Percentiles rank a stretch among this genome's conserved stretches.
These are phyloP conservation scores for Pseudogymnoascus sp. DNA, from an alignment of 2,329 filamentous ascomycete genomes.

Conservation along the genomic window DNA sequence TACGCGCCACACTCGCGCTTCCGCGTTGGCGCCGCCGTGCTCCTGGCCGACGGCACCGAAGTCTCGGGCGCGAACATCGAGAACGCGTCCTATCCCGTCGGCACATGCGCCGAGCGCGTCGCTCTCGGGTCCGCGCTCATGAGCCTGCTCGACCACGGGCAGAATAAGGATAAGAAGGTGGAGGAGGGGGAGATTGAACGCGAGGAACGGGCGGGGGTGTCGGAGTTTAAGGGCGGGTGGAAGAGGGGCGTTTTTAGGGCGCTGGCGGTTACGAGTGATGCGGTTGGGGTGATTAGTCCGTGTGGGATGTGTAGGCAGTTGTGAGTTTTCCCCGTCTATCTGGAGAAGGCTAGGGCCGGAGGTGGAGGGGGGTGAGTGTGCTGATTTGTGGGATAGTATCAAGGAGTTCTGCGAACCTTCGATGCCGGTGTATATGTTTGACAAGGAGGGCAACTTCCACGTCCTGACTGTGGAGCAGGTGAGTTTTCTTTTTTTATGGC, in stretches of 20 bases:
- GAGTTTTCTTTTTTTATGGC: constrained; percentile 22
- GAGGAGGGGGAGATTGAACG: constrained; percentile 23
- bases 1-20: constrained; percentile 72
- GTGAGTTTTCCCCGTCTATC: constrained; percentile 39
- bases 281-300: constrained; percentile 60
- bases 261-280: constrained; percentile 78
- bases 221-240: constrained; percentile 18
- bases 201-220: constrained; percentile 7
- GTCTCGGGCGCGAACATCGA: constrained; percentile 85
- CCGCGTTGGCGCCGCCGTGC: constrained; percentile 76
- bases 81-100: constrained; percentile 86
- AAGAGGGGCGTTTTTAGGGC: constrained; percentile 54
- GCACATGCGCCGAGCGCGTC: constrained; percentile 93
- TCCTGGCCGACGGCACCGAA: constrained; percentile 62
- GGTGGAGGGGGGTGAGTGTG: constrained; percentile 9
- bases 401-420: constrained; percentile 64
- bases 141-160: constrained; percentile 16
- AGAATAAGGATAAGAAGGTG: constrained; percentile 9
- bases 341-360: constrained; percentile 3
- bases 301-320: constrained; percentile 97
- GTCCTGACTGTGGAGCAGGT: constrained; percentile 63
- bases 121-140: constrained; percentile 74
- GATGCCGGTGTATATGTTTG: constrained; percentile 86
- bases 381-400: constrained; percentile 42
- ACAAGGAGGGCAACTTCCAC: constrained; percentile 66